A percentile compares a stretch with the other conserved stretches of the same genome.
phyloP scores from a whole-genome alignment of 371 early-diverging fungal genomes.

The Caulochytrium protostelioides region DNA sequence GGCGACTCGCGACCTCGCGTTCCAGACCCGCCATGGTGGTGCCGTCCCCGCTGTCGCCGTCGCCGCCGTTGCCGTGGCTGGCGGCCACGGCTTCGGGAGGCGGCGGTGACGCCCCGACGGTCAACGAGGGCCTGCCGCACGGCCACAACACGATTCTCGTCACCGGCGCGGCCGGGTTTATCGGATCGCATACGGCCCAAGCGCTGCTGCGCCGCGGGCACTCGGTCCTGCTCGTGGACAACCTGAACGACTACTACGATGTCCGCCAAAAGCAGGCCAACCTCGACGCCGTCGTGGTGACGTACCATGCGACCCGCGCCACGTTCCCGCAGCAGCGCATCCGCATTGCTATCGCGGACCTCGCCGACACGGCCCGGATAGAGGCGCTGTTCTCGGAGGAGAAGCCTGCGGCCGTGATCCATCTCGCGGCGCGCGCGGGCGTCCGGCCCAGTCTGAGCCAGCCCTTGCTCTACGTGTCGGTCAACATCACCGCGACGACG shows the following conservation, averaged over 20 bases:
- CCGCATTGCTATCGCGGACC: neutral
- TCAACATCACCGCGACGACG: conserved; percentile 5
- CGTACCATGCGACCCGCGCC: no score
- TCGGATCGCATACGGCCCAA: conserved; percentile 1
- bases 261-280: conserved; percentile 5
- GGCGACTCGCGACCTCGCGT: no score
- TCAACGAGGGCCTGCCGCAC: no score
- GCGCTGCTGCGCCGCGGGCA: conserved; percentile 4
- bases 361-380: conserved; percentile 3
- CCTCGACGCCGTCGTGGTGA: conserved; percentile 1
- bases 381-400: conserved; percentile 1
- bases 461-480: conserved; percentile 6
- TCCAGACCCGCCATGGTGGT: no score
- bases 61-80: no score
- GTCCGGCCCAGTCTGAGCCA: conserved; percentile 3
- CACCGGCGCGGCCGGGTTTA: conserved; percentile 2
- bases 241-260: conserved; percentile 9
- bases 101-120: no score
- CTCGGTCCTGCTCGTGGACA: conserved; percentile 7
- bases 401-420: conserved; percentile 2
- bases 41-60: no score
- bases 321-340: no score
- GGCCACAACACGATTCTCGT: neutral
- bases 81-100: no score
- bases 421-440: conserved; percentile 8